A percentile compares a stretch with the other conserved stretches of the same genome.
Conservation (phyloP, 805 yeast genomes). For the Scheffersomyces stipitis region DNA sequence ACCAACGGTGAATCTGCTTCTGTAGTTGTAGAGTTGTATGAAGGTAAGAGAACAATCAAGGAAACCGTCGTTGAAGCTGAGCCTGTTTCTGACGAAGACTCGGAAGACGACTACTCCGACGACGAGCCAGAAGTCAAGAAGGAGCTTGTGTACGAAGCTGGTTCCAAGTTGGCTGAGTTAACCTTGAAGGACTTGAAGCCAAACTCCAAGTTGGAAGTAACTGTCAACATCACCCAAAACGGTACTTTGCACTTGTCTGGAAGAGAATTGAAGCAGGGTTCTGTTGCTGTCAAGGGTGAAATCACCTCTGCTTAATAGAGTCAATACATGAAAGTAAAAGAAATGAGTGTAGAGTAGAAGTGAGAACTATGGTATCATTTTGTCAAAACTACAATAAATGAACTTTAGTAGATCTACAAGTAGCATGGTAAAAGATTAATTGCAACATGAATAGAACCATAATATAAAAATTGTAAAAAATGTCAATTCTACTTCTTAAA, state of each 20-base stretch:
- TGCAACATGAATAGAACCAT: too few species aligned
- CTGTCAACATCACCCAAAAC: conserved; percentile 63
- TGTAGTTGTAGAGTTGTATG: conserved; percentile 70
- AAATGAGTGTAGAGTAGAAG: too few species aligned
- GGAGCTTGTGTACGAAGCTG: conserved; percentile 72
- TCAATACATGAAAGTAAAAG: too few species aligned
- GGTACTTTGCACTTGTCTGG: conserved; percentile 65
- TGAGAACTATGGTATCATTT: too few species aligned
- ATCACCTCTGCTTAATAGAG: conserved; percentile 27
- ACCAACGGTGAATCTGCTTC: conserved; percentile 57
- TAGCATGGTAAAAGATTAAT: too few species aligned
- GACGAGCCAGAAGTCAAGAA: conserved; percentile 89
- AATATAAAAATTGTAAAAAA: too few species aligned
- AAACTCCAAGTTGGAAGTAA: conserved; percentile 66
- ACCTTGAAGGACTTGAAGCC: conserved; percentile 68
- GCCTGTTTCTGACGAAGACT: conserved; percentile 53
- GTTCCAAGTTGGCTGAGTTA: conserved; percentile 73
- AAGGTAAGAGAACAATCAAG: conserved; percentile 80
- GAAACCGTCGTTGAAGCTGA: conserved; percentile 77
- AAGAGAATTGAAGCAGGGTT: conserved; percentile 62
- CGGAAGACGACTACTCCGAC: conserved; percentile 52
- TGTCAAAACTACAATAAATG: too few species aligned
- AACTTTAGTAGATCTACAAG: too few species aligned
- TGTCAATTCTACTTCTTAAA: too few species aligned
- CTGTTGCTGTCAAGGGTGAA: conserved; percentile 58